Evolutionary conservation across 192 early-diverging fungal species (phyloP), one percentile per base, ranked within the genome.

Genomic region (Coemansia sp.): DNA sequence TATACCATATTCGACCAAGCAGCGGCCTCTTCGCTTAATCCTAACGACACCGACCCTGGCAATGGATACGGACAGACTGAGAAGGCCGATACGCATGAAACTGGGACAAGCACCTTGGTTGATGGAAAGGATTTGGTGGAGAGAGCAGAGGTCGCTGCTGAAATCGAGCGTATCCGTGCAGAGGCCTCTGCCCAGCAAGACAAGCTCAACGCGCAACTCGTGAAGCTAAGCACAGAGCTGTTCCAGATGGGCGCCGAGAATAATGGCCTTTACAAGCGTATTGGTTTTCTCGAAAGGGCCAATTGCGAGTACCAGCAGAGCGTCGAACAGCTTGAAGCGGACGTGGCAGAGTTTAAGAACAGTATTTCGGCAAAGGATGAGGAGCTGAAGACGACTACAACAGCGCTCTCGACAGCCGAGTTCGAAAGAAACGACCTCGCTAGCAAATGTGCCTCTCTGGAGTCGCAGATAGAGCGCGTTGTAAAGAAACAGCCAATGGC

Each of bases 191-290:
- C 23, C 11, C 40, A 62, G 23, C 40, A 58, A 20, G 54, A 65
- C n/a, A 52, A 59, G 34, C 59, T 71, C 14, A 71, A 61, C 4
- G 46, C 69, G 20, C 63, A 71, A 45, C 55, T 71, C 3, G 34
- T 65, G 23, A 65, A 41, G 46, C 48, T 71, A 11, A 71, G 42
- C 50, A 50, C 58, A 2, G 69, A 71, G 49, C 20, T 71, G 3
- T 56, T 22, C 9, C 62, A 65, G 59, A 14, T 59, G 8, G 40
- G 60, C 3, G 35, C 59, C 3, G 70, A 66, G 14, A 66, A 52
- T n/a, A 4, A 49, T 0, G 9, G 5, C 11, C 45, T 72, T 23
- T 32, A 20, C 20, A 52, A 36, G 10, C 40, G 43, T 6, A 22
- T 59, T 0, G 49, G 25, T 1, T 22, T 15, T 60, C 53, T 72